Percentiles rank a stretch among this genome's conserved stretches.
Conservation (phyloP, 1,284 basidiomycete species). For the Ceratobasidium sp. region DNA sequence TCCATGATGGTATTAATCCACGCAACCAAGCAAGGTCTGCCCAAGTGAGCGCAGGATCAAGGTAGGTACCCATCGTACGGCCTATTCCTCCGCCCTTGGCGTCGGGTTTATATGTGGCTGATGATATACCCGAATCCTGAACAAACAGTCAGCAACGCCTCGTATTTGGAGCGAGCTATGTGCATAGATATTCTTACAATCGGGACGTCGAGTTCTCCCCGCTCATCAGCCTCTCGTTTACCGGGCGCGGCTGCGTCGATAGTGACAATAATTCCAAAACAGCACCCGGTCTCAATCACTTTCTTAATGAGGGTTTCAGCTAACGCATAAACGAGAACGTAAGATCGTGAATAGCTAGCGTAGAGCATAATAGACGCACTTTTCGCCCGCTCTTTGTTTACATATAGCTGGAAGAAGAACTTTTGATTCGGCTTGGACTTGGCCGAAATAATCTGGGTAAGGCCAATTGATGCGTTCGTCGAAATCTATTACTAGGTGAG, state of each 20-base stretch:
- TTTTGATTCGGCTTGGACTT: constrained; percentile 70
- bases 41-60: constrained; percentile 92
- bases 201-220: constrained; percentile 56
- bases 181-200: constrained; percentile 39
- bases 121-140: constrained; percentile 40
- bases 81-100: constrained; percentile 48
- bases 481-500: constrained; percentile 59
- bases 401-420: constrained; percentile 88
- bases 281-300: constrained; percentile 74
- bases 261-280: constrained; percentile 90
- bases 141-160: neutral
- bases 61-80: constrained; percentile 69
- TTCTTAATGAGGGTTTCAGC: constrained; percentile 81
- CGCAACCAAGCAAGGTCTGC: constrained; percentile 87
- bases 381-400: constrained; percentile 77
- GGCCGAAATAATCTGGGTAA: constrained; percentile 75
- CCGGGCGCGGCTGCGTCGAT: constrained; percentile 91
- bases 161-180: neutral
- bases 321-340: neutral
- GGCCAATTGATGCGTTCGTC: constrained; percentile 85
- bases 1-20: constrained; percentile 73
- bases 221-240: constrained; percentile 84
- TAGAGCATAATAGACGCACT: constrained; percentile 20
- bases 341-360: neutral
- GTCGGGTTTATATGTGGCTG: constrained; percentile 43